Evolutionary conservation across 2,329 filamentous ascomycete species (phyloP), one percentile per base, ranked within the genome.

Genomic region (Colletotrichum orbiculare): DNA sequence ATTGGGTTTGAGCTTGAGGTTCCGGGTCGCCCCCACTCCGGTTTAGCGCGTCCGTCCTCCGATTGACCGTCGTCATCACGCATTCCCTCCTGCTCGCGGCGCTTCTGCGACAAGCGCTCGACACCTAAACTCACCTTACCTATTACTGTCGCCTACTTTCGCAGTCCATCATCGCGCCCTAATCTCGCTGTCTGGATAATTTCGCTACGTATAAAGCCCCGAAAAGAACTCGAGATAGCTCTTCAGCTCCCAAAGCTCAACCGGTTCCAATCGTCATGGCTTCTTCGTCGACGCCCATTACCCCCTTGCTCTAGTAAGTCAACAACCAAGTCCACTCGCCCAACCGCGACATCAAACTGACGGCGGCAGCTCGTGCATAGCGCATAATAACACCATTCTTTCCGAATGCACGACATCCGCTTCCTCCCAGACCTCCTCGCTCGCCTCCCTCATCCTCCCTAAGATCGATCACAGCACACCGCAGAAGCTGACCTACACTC

Each of bases 401-500:
- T 83, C 92, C 73, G 96, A 99, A 82, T 95, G 96, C 82, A 96
- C 93, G 53, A 90, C 93, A 39, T 93, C 93, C 2, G 91, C 94
- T 67, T 90, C 91, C 9, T 93, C 91, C 46, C 89, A 93, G 71
- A 92, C 93, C 62, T 94, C 93, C 5, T 94, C 91, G 11, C 91
- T 98, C 72, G 93, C 95, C 70, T 96, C 94, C 48, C 85, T 97
- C 72, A 94, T 99, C 82, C 93, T 99, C 48, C 96, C 96, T 64
- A 97, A 97, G 78, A 97, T 99, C 83, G 85, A 86, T 60, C 96
- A 99, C 82, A 81, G 84, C 69, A 82, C 85, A 37, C 85, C 94
- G 1, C 89, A 97, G 75, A 97, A 97, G 80, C 88, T 97, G 70
- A 98, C 95, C 59, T 97, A 97, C 82, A 96, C 93, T 45, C 94